Evolutionary conservation across 108 stramenopile genomes (phyloP), one percentile per base, ranked within the genome.

Genomic region (Pseudonitzschia multiseries): DNA sequence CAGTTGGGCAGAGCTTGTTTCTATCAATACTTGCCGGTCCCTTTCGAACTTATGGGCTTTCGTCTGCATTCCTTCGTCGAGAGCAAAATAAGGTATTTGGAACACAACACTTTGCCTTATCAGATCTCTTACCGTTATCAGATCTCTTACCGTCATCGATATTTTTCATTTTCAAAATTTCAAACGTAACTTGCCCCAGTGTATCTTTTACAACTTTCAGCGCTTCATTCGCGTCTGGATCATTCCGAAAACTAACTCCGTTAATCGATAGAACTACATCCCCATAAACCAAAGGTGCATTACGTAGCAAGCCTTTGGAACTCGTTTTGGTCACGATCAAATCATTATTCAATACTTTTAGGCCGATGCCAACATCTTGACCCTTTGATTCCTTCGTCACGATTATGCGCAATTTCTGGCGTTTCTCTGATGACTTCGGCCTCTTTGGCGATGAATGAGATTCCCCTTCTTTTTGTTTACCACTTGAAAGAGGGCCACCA

Each of bases 241-340:
- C 63, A 20, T 41, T 27, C 13, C 52, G 4, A 26, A 77, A 70
- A 41, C 69, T 48, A 6, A 77, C 63, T 5, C 63, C 69, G 54
- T 77, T 77, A 32, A 77, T 71, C 10, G 76, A 18, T 6, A 77
- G 76, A 21, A 77, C 65, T 24, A 54, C 44, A 50, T 77, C 76
- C 21, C 76, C 76, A 42, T 21, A 62, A 28, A 70, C 40, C 24
- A 77, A 41, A 29, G 63, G 63, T 48, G 59, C 50, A 8, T 69
- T 60, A 2, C 59, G 68, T 50, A 77, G 69, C n/a, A 70, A 48
- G 6, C 76, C 69, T 18, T 27, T 28, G 27, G 63, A 26, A 18
- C 68, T 70, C 0, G 70, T 44, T 26, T 65, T 54, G 9, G 59
- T 62, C 12, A 77, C 70, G 24, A 62, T 52, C n/a, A 77, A 60